A percentile compares a stretch with the other conserved stretches of the same genome.
Evolutionary conservation across 495 filamentous ascomycete genomes (phyloP).

Genomic region (Aspergillus bridgeri): DNA sequence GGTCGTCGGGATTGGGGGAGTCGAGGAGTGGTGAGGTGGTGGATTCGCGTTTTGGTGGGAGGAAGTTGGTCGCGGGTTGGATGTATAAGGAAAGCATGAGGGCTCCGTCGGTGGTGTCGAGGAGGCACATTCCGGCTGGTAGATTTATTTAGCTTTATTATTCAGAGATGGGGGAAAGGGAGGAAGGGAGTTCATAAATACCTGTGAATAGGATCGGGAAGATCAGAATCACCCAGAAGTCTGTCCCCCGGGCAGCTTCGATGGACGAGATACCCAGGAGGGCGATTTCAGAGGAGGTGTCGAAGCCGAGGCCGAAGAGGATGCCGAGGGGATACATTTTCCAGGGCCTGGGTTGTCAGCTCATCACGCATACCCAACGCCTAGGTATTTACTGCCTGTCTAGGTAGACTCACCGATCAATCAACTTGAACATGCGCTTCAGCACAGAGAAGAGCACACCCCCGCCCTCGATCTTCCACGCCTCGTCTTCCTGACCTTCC

Average conservation of each 20-base stretch:
- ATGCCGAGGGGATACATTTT: constrained; percentile 94
- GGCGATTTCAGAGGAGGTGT: constrained; percentile 93
- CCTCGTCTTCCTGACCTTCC: constrained; percentile 52
- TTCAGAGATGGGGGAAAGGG: not conserved
- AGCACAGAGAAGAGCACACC: constrained; percentile 72
- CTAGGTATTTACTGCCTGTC: not conserved
- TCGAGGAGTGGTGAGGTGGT: constrained; percentile 15
- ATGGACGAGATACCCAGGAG: constrained; percentile 86
- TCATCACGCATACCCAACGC: not conserved
- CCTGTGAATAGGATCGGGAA: constrained; percentile 89
- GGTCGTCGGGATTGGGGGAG: constrained; percentile 23
- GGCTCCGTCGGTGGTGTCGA: constrained; percentile 88
- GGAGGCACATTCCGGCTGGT: constrained; percentile 85
- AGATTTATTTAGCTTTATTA: not conserved
- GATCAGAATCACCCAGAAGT: constrained; percentile 91
- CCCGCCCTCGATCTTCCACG: constrained; percentile 68
- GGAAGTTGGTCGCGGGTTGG: constrained; percentile 49
- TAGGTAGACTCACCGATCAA: constrained; percentile 57
- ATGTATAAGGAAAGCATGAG: constrained; percentile 95
- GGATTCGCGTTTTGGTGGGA: constrained; percentile 26
- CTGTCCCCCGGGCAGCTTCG: constrained; percentile 78
- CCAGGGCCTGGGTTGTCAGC: constrained; percentile 59
- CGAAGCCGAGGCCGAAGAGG: constrained; percentile 91
- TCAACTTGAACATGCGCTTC: constrained; percentile 71
- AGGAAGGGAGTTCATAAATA: constrained; percentile 30